Evolutionary conservation across 2,329 filamentous ascomycete species (phyloP).

Genomic region (Pyrenochaeta sp.): DNA sequence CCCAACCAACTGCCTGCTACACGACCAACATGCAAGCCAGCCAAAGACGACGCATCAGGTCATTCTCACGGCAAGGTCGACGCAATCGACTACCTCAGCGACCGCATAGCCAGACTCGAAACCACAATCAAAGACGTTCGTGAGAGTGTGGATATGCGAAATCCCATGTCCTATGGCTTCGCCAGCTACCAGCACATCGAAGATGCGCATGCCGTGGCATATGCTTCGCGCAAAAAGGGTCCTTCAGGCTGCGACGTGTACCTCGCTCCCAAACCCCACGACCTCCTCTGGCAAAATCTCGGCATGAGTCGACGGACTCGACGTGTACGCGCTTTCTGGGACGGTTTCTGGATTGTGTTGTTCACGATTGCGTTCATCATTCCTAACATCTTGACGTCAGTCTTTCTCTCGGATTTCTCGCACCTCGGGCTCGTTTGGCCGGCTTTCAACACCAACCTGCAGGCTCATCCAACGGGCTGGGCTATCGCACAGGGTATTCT

Average conservation of each 20-base stretch:
- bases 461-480: constrained; percentile 73
- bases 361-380: constrained; percentile 86
- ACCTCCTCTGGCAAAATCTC: constrained; percentile 96
- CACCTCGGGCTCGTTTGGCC: constrained; percentile 85
- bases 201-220: constrained; percentile 84
- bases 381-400: constrained; percentile 91
- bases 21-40: constrained; percentile 78
- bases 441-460: constrained; percentile 72
- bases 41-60: constrained; percentile 74
- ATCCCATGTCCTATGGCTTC: constrained; percentile 90
- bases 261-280: constrained; percentile 85
- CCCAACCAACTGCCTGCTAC: constrained; percentile 78
- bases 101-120: constrained; percentile 82
- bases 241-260: constrained; percentile 77
- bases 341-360: constrained; percentile 81
- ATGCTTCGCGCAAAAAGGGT: constrained; percentile 78
- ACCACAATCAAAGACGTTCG: constrained; percentile 84
- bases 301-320: constrained; percentile 73
- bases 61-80: constrained; percentile 79
- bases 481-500: constrained; percentile 89
- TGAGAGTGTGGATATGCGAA: constrained; percentile 82
- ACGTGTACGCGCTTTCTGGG: constrained; percentile 75
- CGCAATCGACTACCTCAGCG: constrained; percentile 90
- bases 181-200: constrained; percentile 88
- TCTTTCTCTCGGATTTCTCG: constrained; percentile 86